A percentile compares a stretch with the other conserved stretches of the same genome.
phyloP scores from a whole-genome alignment of 352 stramenopile genomes.

The Phytophthora colocasiae region DNA sequence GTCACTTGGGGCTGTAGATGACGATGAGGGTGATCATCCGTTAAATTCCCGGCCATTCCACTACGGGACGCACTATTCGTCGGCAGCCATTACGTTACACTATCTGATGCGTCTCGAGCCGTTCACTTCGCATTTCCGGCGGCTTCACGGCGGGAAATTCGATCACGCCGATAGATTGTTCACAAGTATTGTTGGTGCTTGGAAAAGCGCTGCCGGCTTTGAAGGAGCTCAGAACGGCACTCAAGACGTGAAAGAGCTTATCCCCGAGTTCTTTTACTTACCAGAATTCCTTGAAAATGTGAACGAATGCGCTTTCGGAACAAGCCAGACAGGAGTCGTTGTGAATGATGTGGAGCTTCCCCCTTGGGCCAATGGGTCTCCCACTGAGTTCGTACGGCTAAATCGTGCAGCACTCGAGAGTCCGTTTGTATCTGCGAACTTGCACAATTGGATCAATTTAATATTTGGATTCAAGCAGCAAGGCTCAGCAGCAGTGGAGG shows the following conservation, averaged over 20 bases:
- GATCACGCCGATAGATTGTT: slow-evolving; percentile 99
- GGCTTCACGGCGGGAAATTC: slow-evolving; percentile 97
- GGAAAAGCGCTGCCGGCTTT: slow-evolving; percentile 80
- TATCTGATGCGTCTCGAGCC: slow-evolving; percentile 98
- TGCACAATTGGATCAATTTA: slow-evolving; percentile 99
- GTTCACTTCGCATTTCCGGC: slow-evolving; percentile 94
- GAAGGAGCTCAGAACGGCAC: slow-evolving; percentile 80
- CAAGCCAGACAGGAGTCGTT: slow-evolving; percentile 76
- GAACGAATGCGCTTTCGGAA: slow-evolving; percentile 96
- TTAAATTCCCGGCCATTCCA: slow-evolving; percentile 84
- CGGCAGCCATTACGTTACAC: slow-evolving; percentile 96
- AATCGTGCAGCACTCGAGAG: slow-evolving; percentile 97
- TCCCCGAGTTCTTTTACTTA: slow-evolving; percentile 98
- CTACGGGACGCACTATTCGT: slow-evolving; percentile 96
- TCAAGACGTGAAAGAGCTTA: slow-evolving; percentile 99
- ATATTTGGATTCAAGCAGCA: slow-evolving; percentile 98
- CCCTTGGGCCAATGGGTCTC: slow-evolving; percentile 93
- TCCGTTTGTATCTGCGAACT: slow-evolving; percentile 93
- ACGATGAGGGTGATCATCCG: slow-evolving; percentile 40
- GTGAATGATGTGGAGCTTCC: slow-evolving; percentile 94
- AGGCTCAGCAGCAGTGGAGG: slow-evolving; percentile 91
- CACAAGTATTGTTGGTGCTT: slow-evolving; percentile 92
- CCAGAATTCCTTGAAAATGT: slow-evolving; percentile 96
- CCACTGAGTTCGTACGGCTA: slow-evolving; percentile 95
- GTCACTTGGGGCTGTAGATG: slow-evolving; percentile 22